Evolutionary conservation across 768 basidiomycete genomes (phyloP).

Genomic region (Gloeostereum incarnatum): DNA sequence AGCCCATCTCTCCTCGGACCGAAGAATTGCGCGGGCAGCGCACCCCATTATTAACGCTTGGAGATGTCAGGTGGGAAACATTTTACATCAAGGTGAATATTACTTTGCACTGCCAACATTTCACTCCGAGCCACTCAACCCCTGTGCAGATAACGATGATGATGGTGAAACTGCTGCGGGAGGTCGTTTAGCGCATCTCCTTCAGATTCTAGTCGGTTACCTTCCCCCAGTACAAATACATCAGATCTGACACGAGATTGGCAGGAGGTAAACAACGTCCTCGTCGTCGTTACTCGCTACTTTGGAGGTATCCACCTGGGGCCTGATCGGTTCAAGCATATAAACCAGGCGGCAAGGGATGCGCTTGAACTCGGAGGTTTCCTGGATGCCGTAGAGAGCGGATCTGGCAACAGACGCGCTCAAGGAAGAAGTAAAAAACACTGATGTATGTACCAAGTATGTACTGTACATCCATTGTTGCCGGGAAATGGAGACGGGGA

Average conservation of each 20-base stretch:
- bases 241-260: not conserved
- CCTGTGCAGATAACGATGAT: slow-evolving; percentile 78
- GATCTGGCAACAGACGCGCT: slow-evolving; percentile 3
- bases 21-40: slow-evolving; percentile 63
- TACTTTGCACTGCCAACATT: not conserved
- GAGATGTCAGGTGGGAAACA: slow-evolving; percentile 58
- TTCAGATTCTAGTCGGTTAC: slow-evolving; percentile 70
- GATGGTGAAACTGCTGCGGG: slow-evolving; percentile 94
- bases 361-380: slow-evolving; percentile 87
- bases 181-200: slow-evolving; percentile 78
- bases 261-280: slow-evolving; percentile 73
- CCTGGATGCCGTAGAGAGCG: slow-evolving; percentile 40
- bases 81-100: slow-evolving; percentile 64
- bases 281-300: slow-evolving; percentile 90
- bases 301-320: slow-evolving; percentile 91
- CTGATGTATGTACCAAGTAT: too few relatives aligned
- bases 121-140: not conserved
- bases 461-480: too few relatives aligned
- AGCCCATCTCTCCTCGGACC: slow-evolving; percentile 58
- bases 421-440: slow-evolving; percentile 7
- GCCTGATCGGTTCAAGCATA: slow-evolving; percentile 84
- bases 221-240: not conserved
- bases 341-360: slow-evolving; percentile 91
- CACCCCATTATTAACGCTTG: slow-evolving; percentile 81
- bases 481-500: too few relatives aligned